Percentiles rank a stretch among this genome's conserved stretches.
Conservation (phyloP, 164 flowering plant species). For the Pachysandra terminalis region DNA sequence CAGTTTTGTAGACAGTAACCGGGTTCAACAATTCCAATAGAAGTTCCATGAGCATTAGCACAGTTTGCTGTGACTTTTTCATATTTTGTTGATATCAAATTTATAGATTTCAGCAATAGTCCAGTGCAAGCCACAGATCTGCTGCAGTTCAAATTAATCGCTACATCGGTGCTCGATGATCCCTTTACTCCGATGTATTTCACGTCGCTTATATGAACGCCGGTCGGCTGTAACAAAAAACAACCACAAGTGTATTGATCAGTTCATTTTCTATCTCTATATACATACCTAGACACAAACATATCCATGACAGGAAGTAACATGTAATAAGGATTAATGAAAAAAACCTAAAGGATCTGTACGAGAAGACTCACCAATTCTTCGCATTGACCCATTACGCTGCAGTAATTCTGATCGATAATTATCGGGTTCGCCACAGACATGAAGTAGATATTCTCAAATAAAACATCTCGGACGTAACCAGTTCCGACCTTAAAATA, state of each 20-base stretch:
- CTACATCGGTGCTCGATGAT: constrained; percentile 34
- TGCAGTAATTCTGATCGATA: constrained; percentile 60
- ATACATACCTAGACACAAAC: too few species aligned
- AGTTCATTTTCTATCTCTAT: neutral
- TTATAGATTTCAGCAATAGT: constrained; percentile 22
- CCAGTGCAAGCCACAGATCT: constrained; percentile 26
- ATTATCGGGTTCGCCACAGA: constrained; percentile 44
- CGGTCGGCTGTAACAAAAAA: constrained; percentile 16
- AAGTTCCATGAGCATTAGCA: constrained; percentile 27
- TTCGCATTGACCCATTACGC: constrained; percentile 19
- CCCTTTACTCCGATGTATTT: constrained; percentile 25
- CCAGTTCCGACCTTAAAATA: constrained; percentile 47
- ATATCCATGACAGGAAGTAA: too few species aligned
- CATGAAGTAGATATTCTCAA: constrained; percentile 28
- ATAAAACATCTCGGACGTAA: constrained; percentile 31
- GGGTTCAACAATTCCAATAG: constrained; percentile 18
- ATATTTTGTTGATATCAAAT: constrained; percentile 3
- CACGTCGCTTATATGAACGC: constrained; percentile 45
- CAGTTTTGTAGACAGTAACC: constrained; percentile 17
- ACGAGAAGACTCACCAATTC: constrained; percentile 16
- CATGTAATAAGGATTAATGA: too few species aligned
- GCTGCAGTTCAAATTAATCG: constrained; percentile 40
- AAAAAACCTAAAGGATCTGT: too few species aligned
- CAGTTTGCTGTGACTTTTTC: constrained; percentile 26
- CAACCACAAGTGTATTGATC: neutral